A percentile compares a stretch with the other conserved stretches of the same genome.
Conservation (phyloP, 1,284 basidiomycete species). For the Rhodotorula sp. region DNA sequence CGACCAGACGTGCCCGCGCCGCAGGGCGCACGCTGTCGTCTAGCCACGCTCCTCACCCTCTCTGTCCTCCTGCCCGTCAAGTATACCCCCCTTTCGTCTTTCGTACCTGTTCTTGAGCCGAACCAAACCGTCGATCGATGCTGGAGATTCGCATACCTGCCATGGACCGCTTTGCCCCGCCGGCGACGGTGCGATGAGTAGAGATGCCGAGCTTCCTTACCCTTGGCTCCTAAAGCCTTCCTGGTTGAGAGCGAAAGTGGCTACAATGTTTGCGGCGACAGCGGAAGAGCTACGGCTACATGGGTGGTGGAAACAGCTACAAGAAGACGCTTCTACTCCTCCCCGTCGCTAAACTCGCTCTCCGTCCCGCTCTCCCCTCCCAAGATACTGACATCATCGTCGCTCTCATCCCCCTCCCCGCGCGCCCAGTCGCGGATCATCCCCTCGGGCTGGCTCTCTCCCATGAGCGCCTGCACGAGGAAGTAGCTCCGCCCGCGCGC, state of each 20-base stretch:
- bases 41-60: neutral
- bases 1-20: conserved; percentile 8
- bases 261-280: neutral
- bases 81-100: conserved; percentile 10
- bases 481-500: conserved; percentile 21
- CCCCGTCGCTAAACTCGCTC: neutral
- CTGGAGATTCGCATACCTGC: neutral
- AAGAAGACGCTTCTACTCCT: neutral
- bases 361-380: neutral
- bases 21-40: conserved; percentile 6
- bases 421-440: conserved; percentile 28
- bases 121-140: too few relatives aligned
- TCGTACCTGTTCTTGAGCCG: conserved; percentile 3
- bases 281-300: neutral
- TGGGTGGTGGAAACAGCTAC: neutral
- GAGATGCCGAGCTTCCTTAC: too few relatives aligned
- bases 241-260: neutral
- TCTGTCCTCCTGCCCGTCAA: too few relatives aligned
- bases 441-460: conserved; percentile 23
- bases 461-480: conserved; percentile 34
- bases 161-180: neutral
- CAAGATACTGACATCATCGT: neutral
- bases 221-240: too few relatives aligned
- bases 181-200: too few relatives aligned
- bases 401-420: conserved; percentile 7